Evolutionary conservation across 73 alveolate species (phyloP), one percentile per base, ranked within the genome.

Genomic region (Paramecium biaurelia): DNA sequence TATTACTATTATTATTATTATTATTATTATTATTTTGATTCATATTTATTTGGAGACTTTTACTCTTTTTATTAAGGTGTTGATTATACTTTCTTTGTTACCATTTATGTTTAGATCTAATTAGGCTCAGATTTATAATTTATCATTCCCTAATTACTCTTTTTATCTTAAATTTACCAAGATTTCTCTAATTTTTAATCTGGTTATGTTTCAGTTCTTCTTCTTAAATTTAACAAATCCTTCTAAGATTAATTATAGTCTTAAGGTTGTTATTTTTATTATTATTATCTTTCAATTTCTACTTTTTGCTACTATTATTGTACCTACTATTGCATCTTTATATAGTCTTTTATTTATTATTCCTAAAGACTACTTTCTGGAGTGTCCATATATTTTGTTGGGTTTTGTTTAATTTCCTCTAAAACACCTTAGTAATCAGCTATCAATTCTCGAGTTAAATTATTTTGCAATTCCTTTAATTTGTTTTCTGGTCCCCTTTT

Each of bases 351-450:
- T 10, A 79, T 79, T 45, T 79, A 18, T 45, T 79, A 42, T 21
- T 45, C 90, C 47, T 79, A 20, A 24, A 79, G 28, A 45, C 90
- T 79, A 3, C 23, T 47, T 12, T 79, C 90, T 4, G 90, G 90
- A 43, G 76, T 79, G 7, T 32, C 76, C 10, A 37, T 21, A 38
- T 72, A 72, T 35, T 35, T 35, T 34, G 56, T 35, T 35, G 86
- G 86, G 34, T 72, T 72, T 7, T 18, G 28, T 20, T 45, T 79
- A 8, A 47, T 79, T 14, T 79, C 74, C 20, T 79, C 76, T n/a
- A 79, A 43, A 43, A 24, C 56, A 14, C 26, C 49, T 35, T 79
- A 14, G 18, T 79, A 79, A 34, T 79, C 90, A 6, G 56, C 76
- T 24, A 79, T 30, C 34, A 79, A 21, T 79, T 79, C 90, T 4